Percentiles rank a stretch among this genome's conserved stretches.
phyloP scores from a whole-genome alignment of 805 yeast species.

The Saccharomyces cerevisiae region DNA sequence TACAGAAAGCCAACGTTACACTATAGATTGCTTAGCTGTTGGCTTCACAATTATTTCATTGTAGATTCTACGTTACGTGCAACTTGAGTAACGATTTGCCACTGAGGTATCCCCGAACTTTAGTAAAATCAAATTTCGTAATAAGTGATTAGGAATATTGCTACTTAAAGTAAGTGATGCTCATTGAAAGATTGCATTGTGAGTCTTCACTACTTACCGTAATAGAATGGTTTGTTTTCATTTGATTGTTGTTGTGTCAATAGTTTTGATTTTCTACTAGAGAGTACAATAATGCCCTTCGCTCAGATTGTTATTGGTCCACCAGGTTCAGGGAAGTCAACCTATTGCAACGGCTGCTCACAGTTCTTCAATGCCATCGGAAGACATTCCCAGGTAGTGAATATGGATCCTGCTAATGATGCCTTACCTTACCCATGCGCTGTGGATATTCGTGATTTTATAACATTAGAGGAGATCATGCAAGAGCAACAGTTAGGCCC shows the following conservation, averaged over 20 bases:
- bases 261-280: neutral
- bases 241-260: neutral
- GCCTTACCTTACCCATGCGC: conserved; percentile 60
- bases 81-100: neutral
- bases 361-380: conserved; percentile 95
- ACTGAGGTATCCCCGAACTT: neutral
- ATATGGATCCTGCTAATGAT: conserved; percentile 91
- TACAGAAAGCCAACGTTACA: neutral
- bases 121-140: neutral
- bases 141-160: neutral
- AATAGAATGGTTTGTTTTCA: neutral
- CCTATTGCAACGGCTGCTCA: conserved; percentile 85
- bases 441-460: conserved; percentile 69
- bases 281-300: conserved; percentile 40
- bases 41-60: neutral
- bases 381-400: conserved; percentile 72
- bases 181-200: neutral
- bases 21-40: neutral
- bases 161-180: neutral
- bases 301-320: conserved; percentile 96
- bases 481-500: conserved; percentile 67
- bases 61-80: neutral
- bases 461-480: conserved; percentile 74
- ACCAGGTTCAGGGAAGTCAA: conserved; percentile 95
- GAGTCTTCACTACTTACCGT: neutral